Evolutionary conservation across 257 asterid genomes (phyloP), one percentile per base, ranked within the genome.

Genomic region (Fraxinus pennsylvanica): DNA sequence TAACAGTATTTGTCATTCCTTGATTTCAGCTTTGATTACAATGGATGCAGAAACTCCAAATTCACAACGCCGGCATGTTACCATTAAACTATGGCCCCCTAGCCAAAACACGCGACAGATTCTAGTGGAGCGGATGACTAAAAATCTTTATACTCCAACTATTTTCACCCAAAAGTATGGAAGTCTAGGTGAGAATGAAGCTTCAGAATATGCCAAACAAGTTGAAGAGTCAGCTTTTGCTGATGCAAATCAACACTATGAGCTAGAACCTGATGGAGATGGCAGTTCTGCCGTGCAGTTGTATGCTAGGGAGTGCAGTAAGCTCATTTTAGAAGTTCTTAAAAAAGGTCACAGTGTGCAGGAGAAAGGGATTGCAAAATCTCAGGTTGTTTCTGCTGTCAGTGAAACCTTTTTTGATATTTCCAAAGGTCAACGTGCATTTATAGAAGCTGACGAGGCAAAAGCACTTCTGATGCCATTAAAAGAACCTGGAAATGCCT

Each of bases 61-160:
- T 77, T 90, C 88, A 22, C 93, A 91, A 75, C 92, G 84, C 71
- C 88, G 86, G 19, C 89, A 91, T 41, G 81, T 86, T 78, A 87
- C 93, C 45, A 91, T 95, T 65, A 95, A 95, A 82, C 94, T 95
- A 74, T 95, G 99, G 99, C 99, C 99, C 36, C 99, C 98, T 32
- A 91, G 96, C 80, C 87, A 87, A 78, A 91, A 82, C 88, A 95
- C 98, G 0, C 85, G 99, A 54, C 85, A 82, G 79, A 88, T 87
- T 88, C 86, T 95, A 36, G 97, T 95, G 45, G 97, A 91, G 66
- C 79, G 97, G 75, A 89, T 93, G 96, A 86, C 86, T 3, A 91
- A 88, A 74, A 95, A 93, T 84, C 98, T 94, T 73, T 89, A 96
- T 2, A 89, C 92, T 33, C 96, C 97, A n/a, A 91, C 97, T 76